Evolutionary conservation across 2,329 filamentous ascomycete genomes (phyloP).

Genomic region (Endocalyx cinctus): DNA sequence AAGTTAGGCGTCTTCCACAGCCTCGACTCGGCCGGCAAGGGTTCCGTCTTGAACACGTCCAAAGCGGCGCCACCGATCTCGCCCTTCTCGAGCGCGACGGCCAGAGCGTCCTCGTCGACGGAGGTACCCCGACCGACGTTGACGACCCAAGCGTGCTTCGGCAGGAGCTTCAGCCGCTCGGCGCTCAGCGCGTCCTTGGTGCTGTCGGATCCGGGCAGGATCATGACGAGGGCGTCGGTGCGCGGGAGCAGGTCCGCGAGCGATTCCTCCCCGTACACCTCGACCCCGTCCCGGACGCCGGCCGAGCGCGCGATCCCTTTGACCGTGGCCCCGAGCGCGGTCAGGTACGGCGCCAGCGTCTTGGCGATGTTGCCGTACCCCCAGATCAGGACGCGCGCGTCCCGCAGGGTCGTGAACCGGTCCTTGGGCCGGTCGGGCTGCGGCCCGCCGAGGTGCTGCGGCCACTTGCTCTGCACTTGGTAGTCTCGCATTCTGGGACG

Average conservation of each 20-base stretch:
- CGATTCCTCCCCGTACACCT: conserved; percentile 52
- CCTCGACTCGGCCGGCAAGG: conserved; percentile 31
- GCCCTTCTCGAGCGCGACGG: conserved; percentile 37
- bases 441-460: conserved; percentile 56
- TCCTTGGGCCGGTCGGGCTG: conserved; percentile 54
- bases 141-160: conserved; percentile 53
- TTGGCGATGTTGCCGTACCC: conserved; percentile 65
- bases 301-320: conserved; percentile 51
- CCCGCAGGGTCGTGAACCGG: conserved; percentile 55
- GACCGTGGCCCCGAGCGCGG: conserved; percentile 53
- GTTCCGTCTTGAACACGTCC: conserved; percentile 40
- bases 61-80: conserved; percentile 45
- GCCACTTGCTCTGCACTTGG: conserved; percentile 54
- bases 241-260: conserved; percentile 48
- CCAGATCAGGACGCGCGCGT: conserved; percentile 57
- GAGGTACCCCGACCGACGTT: conserved; percentile 48
- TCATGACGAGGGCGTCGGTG: conserved; percentile 65
- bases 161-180: conserved; percentile 48
- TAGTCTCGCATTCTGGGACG: conserved; percentile 64
- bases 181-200: conserved; percentile 52
- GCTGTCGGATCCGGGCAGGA: conserved; percentile 53
- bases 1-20: conserved; percentile 49
- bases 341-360: conserved; percentile 50
- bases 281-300: conserved; percentile 54
- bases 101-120: conserved; percentile 45